These are phyloP conservation scores for Volvariella surrecta DNA, from an alignment of 1,284 basidiomycete species.

Conservation along the genomic window DNA sequence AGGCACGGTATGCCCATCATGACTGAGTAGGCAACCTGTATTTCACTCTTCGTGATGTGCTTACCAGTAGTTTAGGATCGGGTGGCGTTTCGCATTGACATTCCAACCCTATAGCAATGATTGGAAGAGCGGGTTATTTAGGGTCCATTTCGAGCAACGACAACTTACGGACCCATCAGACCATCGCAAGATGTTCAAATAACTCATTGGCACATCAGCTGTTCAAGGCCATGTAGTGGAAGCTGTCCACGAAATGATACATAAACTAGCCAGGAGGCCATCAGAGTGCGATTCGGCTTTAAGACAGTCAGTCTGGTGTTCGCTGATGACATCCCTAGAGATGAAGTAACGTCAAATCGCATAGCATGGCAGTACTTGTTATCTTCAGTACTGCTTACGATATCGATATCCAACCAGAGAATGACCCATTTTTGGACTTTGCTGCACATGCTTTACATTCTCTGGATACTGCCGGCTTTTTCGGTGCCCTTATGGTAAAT, in stretches of 20 bases:
- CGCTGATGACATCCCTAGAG: too few species aligned
- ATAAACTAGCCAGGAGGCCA: too few species aligned
- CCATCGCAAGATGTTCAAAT: background rate
- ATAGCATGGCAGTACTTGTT: conserved; percentile 8
- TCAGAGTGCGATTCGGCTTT: too few species aligned
- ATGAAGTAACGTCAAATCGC: background rate
- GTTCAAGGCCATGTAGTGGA: background rate
- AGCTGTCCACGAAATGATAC: background rate
- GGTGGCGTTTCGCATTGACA: background rate
- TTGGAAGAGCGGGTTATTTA: too few species aligned
- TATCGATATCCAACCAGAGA: conserved; percentile 1
- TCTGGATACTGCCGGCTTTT: background rate
- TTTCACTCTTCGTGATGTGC: background rate
- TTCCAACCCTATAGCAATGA: background rate
- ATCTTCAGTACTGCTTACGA: conserved; percentile 9
- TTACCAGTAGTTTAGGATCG: conserved; percentile 7
- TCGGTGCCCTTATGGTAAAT: conserved; percentile 11
- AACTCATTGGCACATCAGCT: background rate
- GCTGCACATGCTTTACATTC: conserved; percentile 5
- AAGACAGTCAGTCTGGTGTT: too few species aligned
- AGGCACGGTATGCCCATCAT: conserved; percentile 10
- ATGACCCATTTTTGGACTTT: conserved; percentile 9
- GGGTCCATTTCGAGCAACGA: too few species aligned
- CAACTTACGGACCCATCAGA: background rate
- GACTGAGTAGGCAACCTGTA: conserved; percentile 9